Conservation (phyloP, 139 green algal genomes). For the Coelastrella sp. region DNA sequence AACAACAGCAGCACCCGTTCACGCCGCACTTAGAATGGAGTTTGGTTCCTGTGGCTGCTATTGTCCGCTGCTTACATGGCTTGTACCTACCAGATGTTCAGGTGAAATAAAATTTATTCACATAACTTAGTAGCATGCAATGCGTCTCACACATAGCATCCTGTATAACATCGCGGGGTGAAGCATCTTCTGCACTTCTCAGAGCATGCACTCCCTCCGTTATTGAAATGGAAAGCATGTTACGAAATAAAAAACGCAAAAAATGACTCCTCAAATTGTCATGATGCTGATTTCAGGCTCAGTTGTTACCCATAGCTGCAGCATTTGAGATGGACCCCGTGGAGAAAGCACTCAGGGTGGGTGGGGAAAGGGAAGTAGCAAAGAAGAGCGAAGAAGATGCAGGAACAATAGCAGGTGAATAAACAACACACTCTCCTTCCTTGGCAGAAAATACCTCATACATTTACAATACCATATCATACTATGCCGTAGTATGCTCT, state of each 20-base stretch:
- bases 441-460: too few species aligned
- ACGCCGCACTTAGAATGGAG: slow-evolving; percentile 61
- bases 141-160: too few species aligned
- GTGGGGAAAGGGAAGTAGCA: slow-evolving; percentile 54
- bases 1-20: slow-evolving; percentile 46
- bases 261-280: too few species aligned
- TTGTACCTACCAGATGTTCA: slow-evolving; percentile 56
- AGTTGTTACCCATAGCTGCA: slow-evolving; percentile 28
- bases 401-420: slow-evolving; percentile 47
- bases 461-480: too few species aligned
- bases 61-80: slow-evolving; percentile 67
- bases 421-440: not conserved
- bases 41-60: slow-evolving; percentile 50
- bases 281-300: slow-evolving; percentile 1
- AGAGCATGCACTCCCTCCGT: too few species aligned
- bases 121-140: too few species aligned
- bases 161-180: too few species aligned
- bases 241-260: too few species aligned
- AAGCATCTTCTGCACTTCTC: slow-evolving; percentile 30
- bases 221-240: too few species aligned
- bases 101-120: not conserved
- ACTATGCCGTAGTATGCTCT: too few species aligned
- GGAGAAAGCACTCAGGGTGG: slow-evolving; percentile 74
- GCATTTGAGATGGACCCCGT: slow-evolving; percentile 70
- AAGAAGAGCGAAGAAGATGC: slow-evolving; percentile 48